Base-by-base conservation (phyloP, 129 eudicot genomes). In the Helianthus tuberosus region DNA sequence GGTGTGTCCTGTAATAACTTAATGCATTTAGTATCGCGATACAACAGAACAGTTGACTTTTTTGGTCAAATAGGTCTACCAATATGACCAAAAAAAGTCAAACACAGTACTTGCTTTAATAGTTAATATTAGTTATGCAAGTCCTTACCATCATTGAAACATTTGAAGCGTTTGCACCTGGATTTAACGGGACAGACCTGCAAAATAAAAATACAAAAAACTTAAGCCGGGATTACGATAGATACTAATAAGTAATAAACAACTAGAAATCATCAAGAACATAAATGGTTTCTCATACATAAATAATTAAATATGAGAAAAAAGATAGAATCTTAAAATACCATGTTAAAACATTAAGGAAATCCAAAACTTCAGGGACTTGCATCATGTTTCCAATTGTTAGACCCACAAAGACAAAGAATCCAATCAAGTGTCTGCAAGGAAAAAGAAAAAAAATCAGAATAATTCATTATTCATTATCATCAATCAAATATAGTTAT, bases 401-500 rank as follows among this genome's bases (percentile, higher is more conserved):
- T 77, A 95, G 70, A 52, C 80, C 94, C 82, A 95, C 49, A 41
- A 95, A 95, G 11, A 95, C 68, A 66, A 83, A 51, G 82, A 91
- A 95, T 52, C 99, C 99, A 57, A 95, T 59, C 25, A 95, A 83
- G 84, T 95, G 99, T 82, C 99, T 95, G 91, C 85, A 95, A 79
- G 32, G 15, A 66, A 79, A 81, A 54, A 68, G 52, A 78, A 46
- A 51, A 68, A 72, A 63, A 72, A 63, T 35, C 49, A 57, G 57
- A 73, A 71, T 59, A 15, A 5, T 25, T 41, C 46, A 60, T 46
- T 4, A 43, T 41, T 3, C 23, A 17, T 64, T 35, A 20, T 39
- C 25, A 2, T 48, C 58, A n/a, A 27, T 52, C 8, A 35, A 5
- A 46, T 46, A 43, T 72, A 13, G 44, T 41, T 11, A 36, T 23